Evolutionary conservation across 1,284 basidiomycete species (phyloP).

Genomic region (Leccinum olivaceoglutinosum): DNA sequence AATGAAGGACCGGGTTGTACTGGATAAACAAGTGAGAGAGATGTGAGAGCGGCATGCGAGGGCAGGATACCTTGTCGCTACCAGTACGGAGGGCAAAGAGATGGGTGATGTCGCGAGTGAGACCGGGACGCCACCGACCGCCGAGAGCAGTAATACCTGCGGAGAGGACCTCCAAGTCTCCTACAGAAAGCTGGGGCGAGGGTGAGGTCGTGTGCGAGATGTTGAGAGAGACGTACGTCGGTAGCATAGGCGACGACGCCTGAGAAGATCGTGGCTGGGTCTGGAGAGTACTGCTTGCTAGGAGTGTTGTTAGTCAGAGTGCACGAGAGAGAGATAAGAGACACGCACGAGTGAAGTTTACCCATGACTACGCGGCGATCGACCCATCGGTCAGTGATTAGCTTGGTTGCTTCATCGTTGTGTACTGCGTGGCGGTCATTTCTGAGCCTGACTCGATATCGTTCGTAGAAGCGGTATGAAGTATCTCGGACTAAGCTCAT

Average conservation of each 20-base stretch:
- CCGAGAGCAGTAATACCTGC: constrained; percentile 74
- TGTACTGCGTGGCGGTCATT: constrained; percentile 13
- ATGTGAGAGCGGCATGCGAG: neutral
- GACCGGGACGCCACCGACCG: constrained; percentile 70
- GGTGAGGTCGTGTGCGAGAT: neutral
- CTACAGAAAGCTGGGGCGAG: too few relatives aligned
- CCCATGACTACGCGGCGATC: constrained; percentile 57
- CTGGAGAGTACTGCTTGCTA: constrained; percentile 59
- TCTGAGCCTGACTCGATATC: too few relatives aligned
- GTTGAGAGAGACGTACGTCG: constrained; percentile 38
- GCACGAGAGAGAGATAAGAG: neutral
- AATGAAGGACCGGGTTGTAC: constrained; percentile 60
- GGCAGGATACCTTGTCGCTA: constrained; percentile 37
- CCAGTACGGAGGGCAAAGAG: constrained; percentile 58
- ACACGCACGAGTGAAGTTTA: constrained; percentile 50
- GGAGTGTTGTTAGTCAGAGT: neutral
- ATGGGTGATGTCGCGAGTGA: constrained; percentile 84
- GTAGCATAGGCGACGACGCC: constrained; percentile 68
- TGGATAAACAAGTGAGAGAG: constrained; percentile 3
- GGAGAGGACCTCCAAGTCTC: constrained; percentile 35
- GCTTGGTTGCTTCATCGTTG: constrained; percentile 13
- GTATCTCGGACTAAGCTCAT: too few relatives aligned
- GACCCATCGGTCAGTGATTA: constrained; percentile 64
- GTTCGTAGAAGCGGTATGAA: too few relatives aligned
- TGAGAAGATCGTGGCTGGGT: constrained; percentile 77